Conservation (phyloP, 1,139 yeast genomes). For the Kurtzmaniella natalensis region DNA sequence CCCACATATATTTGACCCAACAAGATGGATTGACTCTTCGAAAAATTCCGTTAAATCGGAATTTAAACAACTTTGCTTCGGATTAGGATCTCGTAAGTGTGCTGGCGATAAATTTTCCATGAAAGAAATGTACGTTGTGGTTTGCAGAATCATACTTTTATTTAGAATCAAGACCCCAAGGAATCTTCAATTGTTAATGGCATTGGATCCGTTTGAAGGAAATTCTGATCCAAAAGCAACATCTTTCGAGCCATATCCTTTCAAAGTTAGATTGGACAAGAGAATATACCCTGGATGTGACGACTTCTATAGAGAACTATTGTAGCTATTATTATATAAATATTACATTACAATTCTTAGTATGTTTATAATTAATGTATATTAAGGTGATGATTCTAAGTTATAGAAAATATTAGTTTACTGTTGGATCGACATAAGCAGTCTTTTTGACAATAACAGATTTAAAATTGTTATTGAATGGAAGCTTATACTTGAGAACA, state of each 20-base stretch:
- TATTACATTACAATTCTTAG: not conserved
- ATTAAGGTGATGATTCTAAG: no score
- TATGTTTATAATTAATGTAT: not conserved
- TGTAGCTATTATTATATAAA: not conserved
- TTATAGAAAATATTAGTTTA: not conserved
- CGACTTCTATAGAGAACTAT: conserved; percentile 13
- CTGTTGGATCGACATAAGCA: conserved; percentile 53
- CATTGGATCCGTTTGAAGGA: conserved; percentile 43
- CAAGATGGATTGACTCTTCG: conserved; percentile 46
- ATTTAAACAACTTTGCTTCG: conserved; percentile 56
- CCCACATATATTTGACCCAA: conserved; percentile 55
- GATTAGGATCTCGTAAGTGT: conserved; percentile 68
- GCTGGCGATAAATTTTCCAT: conserved; percentile 61
- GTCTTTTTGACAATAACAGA: conserved; percentile 63
- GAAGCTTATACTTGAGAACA: conserved; percentile 69
- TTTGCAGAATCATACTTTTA: conserved; percentile 28
- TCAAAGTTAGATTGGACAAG: conserved; percentile 30
- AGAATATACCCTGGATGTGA: conserved; percentile 19
- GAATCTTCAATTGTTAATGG: conserved; percentile 28
- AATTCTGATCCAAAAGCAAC: conserved; percentile 51
- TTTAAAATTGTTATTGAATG: conserved; percentile 52
- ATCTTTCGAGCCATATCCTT: conserved; percentile 54
- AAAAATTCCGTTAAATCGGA: conserved; percentile 16
- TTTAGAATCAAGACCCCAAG: conserved; percentile 41
- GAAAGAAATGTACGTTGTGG: conserved; percentile 51